Evolutionary conservation across 495 filamentous ascomycete species (phyloP).

Genomic region (Aspergillus heteromorphus): DNA sequence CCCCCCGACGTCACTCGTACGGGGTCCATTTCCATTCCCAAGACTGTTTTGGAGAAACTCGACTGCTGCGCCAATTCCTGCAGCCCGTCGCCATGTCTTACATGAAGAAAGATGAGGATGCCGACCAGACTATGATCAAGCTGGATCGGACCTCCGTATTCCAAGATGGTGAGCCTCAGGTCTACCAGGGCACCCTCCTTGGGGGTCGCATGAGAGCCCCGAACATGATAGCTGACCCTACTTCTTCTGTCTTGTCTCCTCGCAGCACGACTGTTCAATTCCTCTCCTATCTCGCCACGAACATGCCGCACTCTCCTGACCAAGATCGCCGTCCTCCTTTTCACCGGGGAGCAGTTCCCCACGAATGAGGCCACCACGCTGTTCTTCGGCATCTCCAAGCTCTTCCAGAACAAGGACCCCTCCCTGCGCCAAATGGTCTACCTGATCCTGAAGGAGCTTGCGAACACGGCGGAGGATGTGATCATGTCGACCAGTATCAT

Average conservation of each 20-base stretch:
- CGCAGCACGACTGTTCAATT: conserved; percentile 93
- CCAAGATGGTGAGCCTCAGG: conserved; percentile 77
- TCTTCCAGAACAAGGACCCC: conserved; percentile 99
- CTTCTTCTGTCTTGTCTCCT: conserved; percentile 8
- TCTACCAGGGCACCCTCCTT: conserved; percentile 17
- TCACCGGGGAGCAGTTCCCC: conserved; percentile 95
- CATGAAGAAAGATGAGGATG: conserved; percentile 98
- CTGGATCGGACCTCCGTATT: conserved; percentile 98
- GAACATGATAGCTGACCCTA: conserved; percentile 14
- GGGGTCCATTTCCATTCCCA: background rate
- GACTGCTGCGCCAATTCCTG: conserved; percentile 32
- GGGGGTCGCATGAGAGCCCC: conserved; percentile 9
- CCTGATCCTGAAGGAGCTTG: conserved; percentile 93
- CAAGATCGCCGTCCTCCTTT: conserved; percentile 93
- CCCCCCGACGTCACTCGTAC: background rate
- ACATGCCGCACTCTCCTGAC: conserved; percentile 93
- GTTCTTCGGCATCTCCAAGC: conserved; percentile 98
- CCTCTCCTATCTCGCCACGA: conserved; percentile 89
- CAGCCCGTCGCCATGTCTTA: conserved; percentile 69
- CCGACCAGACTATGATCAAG: conserved; percentile 84
- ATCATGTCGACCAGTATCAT: conserved; percentile 99
- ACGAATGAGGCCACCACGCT: conserved; percentile 95
- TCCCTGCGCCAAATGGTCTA: conserved; percentile 99
- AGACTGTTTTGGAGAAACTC: conserved; percentile 13
- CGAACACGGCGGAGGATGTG: conserved; percentile 93